Conservation (phyloP, 805 yeast genomes). For the Yarrowia sp. region DNA sequence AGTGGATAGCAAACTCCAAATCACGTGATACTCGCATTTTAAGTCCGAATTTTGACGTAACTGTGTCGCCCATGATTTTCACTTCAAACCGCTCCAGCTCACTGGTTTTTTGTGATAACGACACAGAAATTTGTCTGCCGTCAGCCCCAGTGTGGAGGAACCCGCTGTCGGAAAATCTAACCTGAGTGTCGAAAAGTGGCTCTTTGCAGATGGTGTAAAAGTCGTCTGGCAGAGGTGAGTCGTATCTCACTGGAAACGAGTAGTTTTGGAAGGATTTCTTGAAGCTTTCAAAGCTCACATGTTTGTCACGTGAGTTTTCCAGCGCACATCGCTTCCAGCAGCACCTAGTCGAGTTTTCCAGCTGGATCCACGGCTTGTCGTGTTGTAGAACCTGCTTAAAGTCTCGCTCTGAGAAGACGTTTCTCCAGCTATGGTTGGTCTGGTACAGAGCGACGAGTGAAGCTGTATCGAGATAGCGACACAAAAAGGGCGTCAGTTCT, state of each 20-base stretch:
- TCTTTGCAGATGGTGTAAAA: not conserved
- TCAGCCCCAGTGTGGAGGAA: not conserved
- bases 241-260: not conserved
- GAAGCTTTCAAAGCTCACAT: not conserved
- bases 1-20: not conserved
- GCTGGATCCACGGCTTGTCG: conserved; percentile 7
- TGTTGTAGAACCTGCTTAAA: conserved; percentile 18
- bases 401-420: not conserved
- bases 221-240: not conserved
- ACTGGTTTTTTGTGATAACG: not conserved
- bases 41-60: not conserved
- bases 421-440: not conserved
- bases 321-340: conserved; percentile 7
- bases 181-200: not conserved
- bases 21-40: not conserved
- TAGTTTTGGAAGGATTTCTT: not conserved
- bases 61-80: not conserved
- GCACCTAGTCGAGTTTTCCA: conserved; percentile 1
- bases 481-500: conserved; percentile 6
- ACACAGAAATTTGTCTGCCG: not conserved
- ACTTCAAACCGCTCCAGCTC: not conserved
- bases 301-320: not conserved
- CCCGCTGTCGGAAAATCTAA: not conserved
- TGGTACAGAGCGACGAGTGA: conserved; percentile 2
- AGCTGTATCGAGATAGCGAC: not conserved